Evolutionary conservation across 805 yeast species (phyloP), one percentile per base, ranked within the genome.

Genomic region (Ogataea ganodermae): DNA sequence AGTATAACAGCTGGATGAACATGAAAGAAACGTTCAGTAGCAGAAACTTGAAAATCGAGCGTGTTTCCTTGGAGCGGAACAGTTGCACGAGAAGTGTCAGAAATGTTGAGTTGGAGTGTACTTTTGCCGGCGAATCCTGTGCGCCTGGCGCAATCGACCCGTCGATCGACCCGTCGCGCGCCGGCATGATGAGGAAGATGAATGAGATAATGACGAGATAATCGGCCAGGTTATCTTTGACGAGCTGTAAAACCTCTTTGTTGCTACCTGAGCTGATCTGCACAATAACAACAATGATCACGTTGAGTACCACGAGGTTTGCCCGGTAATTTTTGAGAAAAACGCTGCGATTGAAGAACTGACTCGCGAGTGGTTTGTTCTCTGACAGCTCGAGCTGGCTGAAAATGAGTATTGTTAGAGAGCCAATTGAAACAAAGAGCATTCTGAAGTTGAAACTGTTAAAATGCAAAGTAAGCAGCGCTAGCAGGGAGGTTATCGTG

Each of bases 1-100:
- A 91, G 65, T 94, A 94, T 8, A 94, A 69, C 54, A 94, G 74
- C 69, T 94, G 99, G 33, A 94, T 83, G 59, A 94, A 81, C 99
- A 94, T 94, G 69, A 94, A 94, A 2, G 94, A 79, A 10, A 96
- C 81, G 67, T 94, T 94, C 50, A 94, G 74, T 53, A 92, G 66
- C 40, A 94, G 69, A 59, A 92, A 94, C 48, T 89, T 84, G 67
- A 94, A 91, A 24, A 94, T 94, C 10, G 96, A 89, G 51, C 86
- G 75, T 0, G 97, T 90, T 53, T 90, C 97, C 41, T 75, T 72
- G 47, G 85, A 74, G 31, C 62, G 57, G 32, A 75, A 69, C 36
- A 76, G 56, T 51, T 74, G 74, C 14, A 58, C 26, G 5, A 66
- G 16, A 7, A 68, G 44, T 10, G 58, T 45, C 13, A 57, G 22